A percentile compares a stretch with the other conserved stretches of the same genome.
These are phyloP conservation scores for Glycine tomentella DNA, from an alignment of 306 rosid species.

Conservation along the genomic window DNA sequence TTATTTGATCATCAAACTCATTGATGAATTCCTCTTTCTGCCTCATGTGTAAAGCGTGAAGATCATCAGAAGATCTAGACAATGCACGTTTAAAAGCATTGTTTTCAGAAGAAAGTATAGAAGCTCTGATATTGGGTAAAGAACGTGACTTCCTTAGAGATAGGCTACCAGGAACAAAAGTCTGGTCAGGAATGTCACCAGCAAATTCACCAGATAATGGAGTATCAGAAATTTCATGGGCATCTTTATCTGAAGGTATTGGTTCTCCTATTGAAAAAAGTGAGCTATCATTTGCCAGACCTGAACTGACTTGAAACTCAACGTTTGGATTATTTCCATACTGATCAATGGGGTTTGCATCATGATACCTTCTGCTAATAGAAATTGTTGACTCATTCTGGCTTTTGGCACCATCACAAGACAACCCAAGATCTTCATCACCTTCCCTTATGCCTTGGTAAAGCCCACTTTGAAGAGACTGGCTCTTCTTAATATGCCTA, in stretches of 20 bases:
- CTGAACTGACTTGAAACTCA: constrained; percentile 50
- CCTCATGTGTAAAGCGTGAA: constrained; percentile 56
- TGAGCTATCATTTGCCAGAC: constrained; percentile 51
- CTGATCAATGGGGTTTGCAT: constrained; percentile 49
- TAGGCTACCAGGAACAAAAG: constrained; percentile 41
- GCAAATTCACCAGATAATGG: constrained; percentile 54
- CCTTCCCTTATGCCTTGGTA: constrained; percentile 54
- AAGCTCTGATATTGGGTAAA: constrained; percentile 60
- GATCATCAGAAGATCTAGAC: constrained; percentile 79
- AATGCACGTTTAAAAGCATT: constrained; percentile 38
- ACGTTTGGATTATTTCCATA: constrained; percentile 37
- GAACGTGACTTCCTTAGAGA: constrained; percentile 67
- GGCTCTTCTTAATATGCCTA: constrained; percentile 62
- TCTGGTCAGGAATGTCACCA: constrained; percentile 52
- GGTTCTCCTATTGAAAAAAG: constrained; percentile 63
- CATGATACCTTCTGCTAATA: constrained; percentile 49
- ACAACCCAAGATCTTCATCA: constrained; percentile 55
- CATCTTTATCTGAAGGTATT: constrained; percentile 61
- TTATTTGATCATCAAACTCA: constrained; percentile 55
- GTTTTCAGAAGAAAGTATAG: constrained; percentile 46
- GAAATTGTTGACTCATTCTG: constrained; percentile 38
- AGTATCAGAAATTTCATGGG: constrained; percentile 56
- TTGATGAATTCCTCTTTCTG: constrained; percentile 48
- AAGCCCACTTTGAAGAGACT: constrained; percentile 69
- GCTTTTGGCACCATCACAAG: constrained; percentile 52